A percentile compares a stretch with the other conserved stretches of the same genome.
Evolutionary conservation across 768 basidiomycete genomes (phyloP).

Genomic region (Phaeotremella fagi): DNA sequence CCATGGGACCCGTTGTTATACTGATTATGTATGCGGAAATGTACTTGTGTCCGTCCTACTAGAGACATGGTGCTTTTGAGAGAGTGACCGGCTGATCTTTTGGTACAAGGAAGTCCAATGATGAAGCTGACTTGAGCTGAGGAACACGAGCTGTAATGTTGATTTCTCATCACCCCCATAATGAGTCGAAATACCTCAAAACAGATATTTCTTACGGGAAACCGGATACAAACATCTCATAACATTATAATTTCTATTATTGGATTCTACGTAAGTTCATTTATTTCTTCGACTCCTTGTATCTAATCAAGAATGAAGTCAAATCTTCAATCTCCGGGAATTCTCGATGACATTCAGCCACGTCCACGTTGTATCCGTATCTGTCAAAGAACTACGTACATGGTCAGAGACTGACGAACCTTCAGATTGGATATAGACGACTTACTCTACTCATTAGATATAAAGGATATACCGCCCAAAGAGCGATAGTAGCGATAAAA

Average conservation of each 20-base stretch:
- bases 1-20: conserved; percentile 95
- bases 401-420: conserved; percentile 3
- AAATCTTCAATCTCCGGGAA: conserved; percentile 21
- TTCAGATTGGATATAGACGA: background rate
- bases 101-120: too few species aligned
- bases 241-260: too few species aligned
- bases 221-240: too few species aligned
- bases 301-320: conserved; percentile 12
- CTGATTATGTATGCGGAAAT: too few species aligned
- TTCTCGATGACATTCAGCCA: conserved; percentile 7
- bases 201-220: too few species aligned
- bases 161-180: too few species aligned
- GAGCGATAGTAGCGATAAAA: conserved; percentile 8
- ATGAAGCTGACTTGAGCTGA: too few species aligned
- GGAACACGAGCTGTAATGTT: too few species aligned
- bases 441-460: conserved; percentile 12
- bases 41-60: too few species aligned
- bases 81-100: too few species aligned
- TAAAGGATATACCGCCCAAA: conserved; percentile 2
- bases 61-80: too few species aligned
- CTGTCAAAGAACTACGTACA: conserved; percentile 19
- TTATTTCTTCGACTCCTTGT: conserved; percentile 5
- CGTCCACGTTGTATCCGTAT: conserved; percentile 17
- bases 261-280: background rate
- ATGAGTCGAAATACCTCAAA: too few species aligned